Evolutionary conservation across 2,329 filamentous ascomycete species (phyloP).

Genomic region (Fusarium poae): DNA sequence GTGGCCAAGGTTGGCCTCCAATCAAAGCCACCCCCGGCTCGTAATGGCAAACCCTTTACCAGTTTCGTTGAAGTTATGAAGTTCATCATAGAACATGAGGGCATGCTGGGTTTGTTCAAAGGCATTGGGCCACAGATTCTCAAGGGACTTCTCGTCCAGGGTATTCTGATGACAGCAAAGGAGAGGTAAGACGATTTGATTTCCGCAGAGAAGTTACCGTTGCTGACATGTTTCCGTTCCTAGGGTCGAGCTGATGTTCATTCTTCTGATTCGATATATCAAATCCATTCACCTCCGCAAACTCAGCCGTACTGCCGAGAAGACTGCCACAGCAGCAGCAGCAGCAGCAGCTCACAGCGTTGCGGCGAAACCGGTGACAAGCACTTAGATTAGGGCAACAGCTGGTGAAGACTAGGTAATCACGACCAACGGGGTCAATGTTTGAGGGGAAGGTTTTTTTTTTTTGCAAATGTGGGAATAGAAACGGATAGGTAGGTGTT

Average conservation of each 20-base stretch:
- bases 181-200: conserved; percentile 74
- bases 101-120: conserved; percentile 88
- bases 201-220: background rate
- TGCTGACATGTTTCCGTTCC: conserved; percentile 32
- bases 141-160: conserved; percentile 94
- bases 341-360: conserved; percentile 60
- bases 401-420: conserved; percentile 15
- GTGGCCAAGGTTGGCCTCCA: conserved; percentile 98
- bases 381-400: conserved; percentile 10
- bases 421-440: conserved; percentile 25
- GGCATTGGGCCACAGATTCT: conserved; percentile 93
- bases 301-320: conserved; percentile 74
- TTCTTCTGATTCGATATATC: conserved; percentile 87
- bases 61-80: conserved; percentile 94
- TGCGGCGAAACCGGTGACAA: conserved; percentile 48
- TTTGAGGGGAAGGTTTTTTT: conserved; percentile 22
- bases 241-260: conserved; percentile 88
- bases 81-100: conserved; percentile 93
- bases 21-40: conserved; percentile 86
- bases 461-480: conserved; percentile 26
- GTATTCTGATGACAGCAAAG: conserved; percentile 99
- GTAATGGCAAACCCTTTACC: conserved; percentile 92
- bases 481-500: conserved; percentile 32
- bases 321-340: conserved; percentile 68
- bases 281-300: conserved; percentile 77